A percentile compares a stretch with the other conserved stretches of the same genome.
These are phyloP conservation scores for Trichoderma citrinoviride DNA, from an alignment of 2,329 filamentous ascomycete species.

Conservation along the genomic window DNA sequence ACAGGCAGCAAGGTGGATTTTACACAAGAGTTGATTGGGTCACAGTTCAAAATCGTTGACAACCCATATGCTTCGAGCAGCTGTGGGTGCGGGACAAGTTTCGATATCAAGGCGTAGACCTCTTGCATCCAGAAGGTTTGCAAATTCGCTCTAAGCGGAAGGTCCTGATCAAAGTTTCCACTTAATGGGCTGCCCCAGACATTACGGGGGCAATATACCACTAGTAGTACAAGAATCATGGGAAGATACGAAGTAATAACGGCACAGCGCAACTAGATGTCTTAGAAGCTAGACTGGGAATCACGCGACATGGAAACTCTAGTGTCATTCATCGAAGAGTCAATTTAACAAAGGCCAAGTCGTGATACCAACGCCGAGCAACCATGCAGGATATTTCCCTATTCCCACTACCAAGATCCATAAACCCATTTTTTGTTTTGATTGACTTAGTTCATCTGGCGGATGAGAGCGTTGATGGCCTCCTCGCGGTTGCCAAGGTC, in stretches of 20 bases:
- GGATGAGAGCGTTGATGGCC: slow-evolving; percentile 92
- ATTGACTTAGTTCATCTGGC: slow-evolving; percentile 87
- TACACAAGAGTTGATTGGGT: slow-evolving; percentile 85
- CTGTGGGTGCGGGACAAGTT: slow-evolving; percentile 96
- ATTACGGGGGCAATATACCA: neutral
- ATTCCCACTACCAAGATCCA: slow-evolving; percentile 31
- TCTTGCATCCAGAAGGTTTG: neutral
- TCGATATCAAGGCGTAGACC: slow-evolving; percentile 73
- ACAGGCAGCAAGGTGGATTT: slow-evolving; percentile 96
- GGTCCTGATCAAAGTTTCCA: neutral
- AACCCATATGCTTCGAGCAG: slow-evolving; percentile 90
- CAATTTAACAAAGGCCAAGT: slow-evolving; percentile 39
- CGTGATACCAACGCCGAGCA: slow-evolving; percentile 44
- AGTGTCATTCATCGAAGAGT: slow-evolving; percentile 43
- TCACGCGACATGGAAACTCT: slow-evolving; percentile 35
- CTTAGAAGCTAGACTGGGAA: neutral
- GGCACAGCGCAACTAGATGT: neutral
- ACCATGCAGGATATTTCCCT: slow-evolving; percentile 37
- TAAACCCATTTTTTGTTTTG: slow-evolving; percentile 24
- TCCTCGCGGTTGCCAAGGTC: slow-evolving; percentile 98
- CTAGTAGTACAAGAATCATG: neutral
- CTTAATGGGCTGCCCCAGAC: neutral
- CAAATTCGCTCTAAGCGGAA: neutral
- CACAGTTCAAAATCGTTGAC: slow-evolving; percentile 92
- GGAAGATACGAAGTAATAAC: neutral